Percentiles rank a stretch among this genome's conserved stretches.
These are phyloP conservation scores for Clavispora vitiphila DNA, from an alignment of 805 yeast species.

Conservation along the genomic window DNA sequence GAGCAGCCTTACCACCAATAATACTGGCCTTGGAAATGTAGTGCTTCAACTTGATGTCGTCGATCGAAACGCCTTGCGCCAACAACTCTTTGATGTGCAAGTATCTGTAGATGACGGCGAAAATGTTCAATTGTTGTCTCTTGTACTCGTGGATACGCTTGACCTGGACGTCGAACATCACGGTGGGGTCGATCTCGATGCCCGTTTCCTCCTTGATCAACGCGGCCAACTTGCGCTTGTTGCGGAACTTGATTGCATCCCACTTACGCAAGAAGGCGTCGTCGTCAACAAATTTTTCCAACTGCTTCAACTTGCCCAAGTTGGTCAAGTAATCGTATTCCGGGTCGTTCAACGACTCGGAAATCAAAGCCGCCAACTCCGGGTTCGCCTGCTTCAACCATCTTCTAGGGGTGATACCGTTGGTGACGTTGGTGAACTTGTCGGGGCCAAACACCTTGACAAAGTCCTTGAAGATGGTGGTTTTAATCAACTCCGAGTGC, in stretches of 20 bases:
- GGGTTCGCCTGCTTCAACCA: constrained; percentile 96
- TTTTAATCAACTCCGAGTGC: constrained; percentile 85
- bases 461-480: constrained; percentile 87
- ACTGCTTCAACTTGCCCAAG: constrained; percentile 58
- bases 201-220: constrained; percentile 63
- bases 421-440: constrained; percentile 87
- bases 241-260: constrained; percentile 64
- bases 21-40: constrained; percentile 72
- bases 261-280: constrained; percentile 61
- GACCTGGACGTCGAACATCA: constrained; percentile 86
- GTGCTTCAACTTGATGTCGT: constrained; percentile 52
- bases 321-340: constrained; percentile 61
- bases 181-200: constrained; percentile 63
- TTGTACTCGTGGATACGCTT: constrained; percentile 94
- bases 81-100: constrained; percentile 67
- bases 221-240: constrained; percentile 62
- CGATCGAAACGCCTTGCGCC: constrained; percentile 38
- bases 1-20: constrained; percentile 95
- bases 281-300: constrained; percentile 67
- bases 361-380: constrained; percentile 64
- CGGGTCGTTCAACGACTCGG: constrained; percentile 63
- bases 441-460: constrained; percentile 77
- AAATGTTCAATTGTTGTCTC: constrained; percentile 89
- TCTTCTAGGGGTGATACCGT: constrained; percentile 94
- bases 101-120: constrained; percentile 84